Evolutionary conservation across 1,139 yeast species (phyloP).

Genomic region (Chernovozyma sophiae-reginae): DNA sequence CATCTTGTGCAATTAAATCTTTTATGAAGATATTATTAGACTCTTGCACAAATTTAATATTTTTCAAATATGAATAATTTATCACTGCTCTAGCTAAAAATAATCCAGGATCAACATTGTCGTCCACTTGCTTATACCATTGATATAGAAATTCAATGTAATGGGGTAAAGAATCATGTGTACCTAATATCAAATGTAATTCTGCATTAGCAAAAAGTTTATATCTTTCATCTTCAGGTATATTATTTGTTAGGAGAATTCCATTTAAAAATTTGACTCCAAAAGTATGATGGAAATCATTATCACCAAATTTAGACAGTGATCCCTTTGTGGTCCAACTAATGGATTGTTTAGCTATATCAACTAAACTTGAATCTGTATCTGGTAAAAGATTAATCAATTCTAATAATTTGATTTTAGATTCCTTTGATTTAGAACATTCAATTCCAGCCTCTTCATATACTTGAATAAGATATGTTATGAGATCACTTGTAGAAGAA

Average conservation of each 20-base stretch:
- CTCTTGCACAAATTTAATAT: slow-evolving; percentile 54
- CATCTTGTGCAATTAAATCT: slow-evolving; percentile 15
- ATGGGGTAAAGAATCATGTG: slow-evolving; percentile 50
- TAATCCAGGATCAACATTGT: slow-evolving; percentile 40
- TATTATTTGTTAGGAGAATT: slow-evolving; percentile 5
- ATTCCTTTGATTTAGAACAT: slow-evolving; percentile 18
- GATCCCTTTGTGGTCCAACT: slow-evolving; percentile 56
- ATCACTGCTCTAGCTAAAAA: slow-evolving; percentile 61
- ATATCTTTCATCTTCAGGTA: slow-evolving; percentile 24
- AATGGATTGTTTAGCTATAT: slow-evolving; percentile 59
- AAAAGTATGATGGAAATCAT: slow-evolving; percentile 67
- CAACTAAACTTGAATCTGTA: slow-evolving; percentile 63
- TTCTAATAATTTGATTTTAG: slow-evolving; percentile 34
- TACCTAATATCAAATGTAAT: slow-evolving; percentile 65
- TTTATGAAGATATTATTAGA: slow-evolving; percentile 38
- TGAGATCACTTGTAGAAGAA: slow-evolving; percentile 78
- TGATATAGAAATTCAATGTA: slow-evolving; percentile 53
- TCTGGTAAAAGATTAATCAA: slow-evolving; percentile 47
- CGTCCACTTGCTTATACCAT: slow-evolving; percentile 44
- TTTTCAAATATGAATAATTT: slow-evolving; percentile 63
- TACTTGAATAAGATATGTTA: slow-evolving; percentile 68
- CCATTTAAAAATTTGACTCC: slow-evolving; percentile 57
- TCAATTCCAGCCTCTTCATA: slow-evolving; percentile 48
- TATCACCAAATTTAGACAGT: slow-evolving; percentile 62
- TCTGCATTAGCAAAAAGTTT: slow-evolving; percentile 43